phyloP scores from a whole-genome alignment of 768 basidiomycete species.

The Suillus brevipes region DNA sequence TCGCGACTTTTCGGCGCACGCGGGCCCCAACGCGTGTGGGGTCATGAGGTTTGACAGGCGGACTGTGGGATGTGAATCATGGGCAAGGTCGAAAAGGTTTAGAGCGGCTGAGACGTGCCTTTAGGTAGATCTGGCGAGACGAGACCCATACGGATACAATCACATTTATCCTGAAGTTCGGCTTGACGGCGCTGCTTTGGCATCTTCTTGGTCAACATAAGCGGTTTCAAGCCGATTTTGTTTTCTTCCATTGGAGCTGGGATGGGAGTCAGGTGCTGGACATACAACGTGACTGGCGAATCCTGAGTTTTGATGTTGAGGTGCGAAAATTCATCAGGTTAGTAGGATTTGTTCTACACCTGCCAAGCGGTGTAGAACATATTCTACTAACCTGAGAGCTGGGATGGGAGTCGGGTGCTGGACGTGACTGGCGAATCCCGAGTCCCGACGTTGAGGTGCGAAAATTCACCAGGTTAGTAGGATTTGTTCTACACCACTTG shows the following conservation, averaged over 20 bases:
- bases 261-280: too few relatives aligned
- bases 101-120: conserved; percentile 47
- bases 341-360: too few relatives aligned
- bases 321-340: too few relatives aligned
- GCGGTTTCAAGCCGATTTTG: conserved; percentile 71
- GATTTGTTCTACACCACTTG: too few relatives aligned
- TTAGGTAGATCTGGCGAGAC: conserved; percentile 95
- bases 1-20: conserved; percentile 89
- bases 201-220: conserved; percentile 98
- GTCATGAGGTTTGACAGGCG: conserved; percentile 95
- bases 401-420: too few relatives aligned
- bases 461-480: too few relatives aligned
- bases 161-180: conserved; percentile 91
- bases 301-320: too few relatives aligned
- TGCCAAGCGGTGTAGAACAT: too few relatives aligned
- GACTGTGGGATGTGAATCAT: conserved; percentile 46
- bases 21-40: conserved; percentile 97
- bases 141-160: conserved; percentile 93
- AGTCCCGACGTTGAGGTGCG: too few relatives aligned
- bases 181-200: conserved; percentile 83
- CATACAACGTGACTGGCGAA: too few relatives aligned
- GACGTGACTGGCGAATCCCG: too few relatives aligned
- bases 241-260: conserved; percentile 88
- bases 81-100: background rate
- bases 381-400: too few relatives aligned